Base-by-base conservation (phyloP, 345 rosid genomes). In the Durio zibethinus region DNA sequence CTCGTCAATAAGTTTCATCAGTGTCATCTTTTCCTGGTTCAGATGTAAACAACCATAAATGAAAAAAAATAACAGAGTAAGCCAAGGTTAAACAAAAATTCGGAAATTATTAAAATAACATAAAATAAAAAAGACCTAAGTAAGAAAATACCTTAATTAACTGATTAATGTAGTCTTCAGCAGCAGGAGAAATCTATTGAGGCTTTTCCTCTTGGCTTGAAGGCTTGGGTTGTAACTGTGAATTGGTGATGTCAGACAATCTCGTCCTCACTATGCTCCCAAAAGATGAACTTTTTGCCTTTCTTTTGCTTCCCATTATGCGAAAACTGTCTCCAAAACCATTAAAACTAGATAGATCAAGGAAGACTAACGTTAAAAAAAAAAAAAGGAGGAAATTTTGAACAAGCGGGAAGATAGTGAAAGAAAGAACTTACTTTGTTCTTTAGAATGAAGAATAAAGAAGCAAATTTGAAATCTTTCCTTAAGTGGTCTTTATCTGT, bases 181-280 rank as follows among this genome's bases (percentile, higher is more conserved):
- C 52, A 48, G 72, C 69, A 5, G 74, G 66, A 72, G 86, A 61
- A 63, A 52, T 16, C 12, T 74, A 65, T 4, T 74, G 77, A 35
- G 75, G 82, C 74, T 79, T 76, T 50, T 78, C 83, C 64, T 82
- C 80, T 6, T 74, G 76, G 72, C 14, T 74, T 18, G 67, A 66
- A 27, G 80, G n/a, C 68, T 87, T 83, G 43, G 63, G 75, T 69
- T 83, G 92, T 38, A 82, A 33, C 76, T 84, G 91, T 38, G 80
- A 75, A 78, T 90, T 92, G 27, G 97, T 89, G 47, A 92, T 89
- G 61, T 92, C 92, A 78, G 93, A 86, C 10, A 90, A 88, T 38
- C 87, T 81, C 74, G 65, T 87, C 75, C 91, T 87, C 80, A 82
- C 77, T 72, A 84, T 83, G 76, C 74, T 74, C 50, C 93, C 87